Conservation (phyloP, 768 basidiomycete species). For the Mycena rosella region DNA sequence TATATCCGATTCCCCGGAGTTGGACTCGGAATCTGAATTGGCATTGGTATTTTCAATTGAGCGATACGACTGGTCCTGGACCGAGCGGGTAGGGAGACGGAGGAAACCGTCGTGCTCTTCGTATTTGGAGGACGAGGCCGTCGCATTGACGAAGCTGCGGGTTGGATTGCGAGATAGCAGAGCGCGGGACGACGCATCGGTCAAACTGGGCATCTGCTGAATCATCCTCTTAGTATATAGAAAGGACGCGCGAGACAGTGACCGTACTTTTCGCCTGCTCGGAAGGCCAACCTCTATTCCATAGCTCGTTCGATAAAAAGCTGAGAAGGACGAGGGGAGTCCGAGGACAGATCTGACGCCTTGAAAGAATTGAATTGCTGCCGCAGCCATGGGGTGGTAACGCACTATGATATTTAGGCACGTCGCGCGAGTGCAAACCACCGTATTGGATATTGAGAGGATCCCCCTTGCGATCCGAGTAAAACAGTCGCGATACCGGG, state of each 20-base stretch:
- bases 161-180: slow-evolving; percentile 67
- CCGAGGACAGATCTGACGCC: slow-evolving; percentile 76
- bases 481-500: slow-evolving; percentile 57
- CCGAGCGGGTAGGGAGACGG: slow-evolving; percentile 62
- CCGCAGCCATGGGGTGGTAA: slow-evolving; percentile 25
- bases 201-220: slow-evolving; percentile 61
- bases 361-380: slow-evolving; percentile 66
- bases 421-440: slow-evolving; percentile 68
- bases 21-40: slow-evolving; percentile 49
- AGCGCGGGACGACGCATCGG: slow-evolving; percentile 67
- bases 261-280: slow-evolving; percentile 57
- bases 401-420: slow-evolving; percentile 80
- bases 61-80: slow-evolving; percentile 60
- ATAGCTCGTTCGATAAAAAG: slow-evolving; percentile 58
- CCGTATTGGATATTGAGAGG: slow-evolving; percentile 75
- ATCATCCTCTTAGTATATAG: neutral
- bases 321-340: slow-evolving; percentile 62
- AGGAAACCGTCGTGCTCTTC: slow-evolving; percentile 79
- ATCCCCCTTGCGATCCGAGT: slow-evolving; percentile 78
- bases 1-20: slow-evolving; percentile 45
- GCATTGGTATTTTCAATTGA: slow-evolving; percentile 55
- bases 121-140: slow-evolving; percentile 57
- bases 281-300: slow-evolving; percentile 70
- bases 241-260: slow-evolving; percentile 3
- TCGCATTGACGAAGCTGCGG: slow-evolving; percentile 57